These are phyloP conservation scores for Lasiodiplodia hormozganensis DNA, from an alignment of 2,329 filamentous ascomycete genomes.

Conservation along the genomic window DNA sequence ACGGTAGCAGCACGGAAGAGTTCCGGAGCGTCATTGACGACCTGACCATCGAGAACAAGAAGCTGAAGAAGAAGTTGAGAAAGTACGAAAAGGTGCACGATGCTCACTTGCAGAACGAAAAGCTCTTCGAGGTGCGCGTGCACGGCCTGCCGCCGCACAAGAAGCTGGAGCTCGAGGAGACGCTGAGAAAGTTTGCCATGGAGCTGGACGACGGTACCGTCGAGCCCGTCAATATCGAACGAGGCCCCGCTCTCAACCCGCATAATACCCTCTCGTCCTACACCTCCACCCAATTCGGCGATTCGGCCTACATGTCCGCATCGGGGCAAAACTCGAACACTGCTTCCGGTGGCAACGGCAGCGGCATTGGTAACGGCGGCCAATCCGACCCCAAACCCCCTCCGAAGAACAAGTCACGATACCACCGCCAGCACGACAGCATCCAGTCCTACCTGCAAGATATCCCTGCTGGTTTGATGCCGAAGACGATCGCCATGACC, in stretches of 20 bases:
- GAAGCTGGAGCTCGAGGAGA: constrained; percentile 77
- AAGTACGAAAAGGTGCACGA: constrained; percentile 73
- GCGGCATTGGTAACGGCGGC: constrained; percentile 34
- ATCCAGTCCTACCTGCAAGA: constrained; percentile 75
- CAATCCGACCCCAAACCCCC: neutral
- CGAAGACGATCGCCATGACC: constrained; percentile 65
- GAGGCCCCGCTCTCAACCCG: constrained; percentile 36
- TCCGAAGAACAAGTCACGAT: constrained; percentile 5
- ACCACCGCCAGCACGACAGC: constrained; percentile 51
- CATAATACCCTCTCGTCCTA: constrained; percentile 57
- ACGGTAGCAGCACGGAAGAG: constrained; percentile 71
- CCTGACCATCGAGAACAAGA: constrained; percentile 82
- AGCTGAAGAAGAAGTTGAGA: constrained; percentile 74
- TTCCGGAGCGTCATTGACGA: constrained; percentile 87
- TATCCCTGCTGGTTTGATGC: constrained; percentile 73
- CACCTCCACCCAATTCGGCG: constrained; percentile 63
- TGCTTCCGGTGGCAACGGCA: constrained; percentile 42
- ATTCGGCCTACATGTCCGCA: constrained; percentile 63
- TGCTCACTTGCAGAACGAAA: constrained; percentile 73
- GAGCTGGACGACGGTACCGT: constrained; percentile 1
- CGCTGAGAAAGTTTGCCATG: constrained; percentile 71
- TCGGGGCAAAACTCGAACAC: constrained; percentile 53
- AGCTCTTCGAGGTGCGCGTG: constrained; percentile 82
- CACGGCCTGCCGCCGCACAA: constrained; percentile 75
- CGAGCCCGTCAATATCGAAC: constrained; percentile 60